Base-by-base conservation (phyloP, 1,284 basidiomycete genomes). In the Moesziomyces antarcticus region DNA sequence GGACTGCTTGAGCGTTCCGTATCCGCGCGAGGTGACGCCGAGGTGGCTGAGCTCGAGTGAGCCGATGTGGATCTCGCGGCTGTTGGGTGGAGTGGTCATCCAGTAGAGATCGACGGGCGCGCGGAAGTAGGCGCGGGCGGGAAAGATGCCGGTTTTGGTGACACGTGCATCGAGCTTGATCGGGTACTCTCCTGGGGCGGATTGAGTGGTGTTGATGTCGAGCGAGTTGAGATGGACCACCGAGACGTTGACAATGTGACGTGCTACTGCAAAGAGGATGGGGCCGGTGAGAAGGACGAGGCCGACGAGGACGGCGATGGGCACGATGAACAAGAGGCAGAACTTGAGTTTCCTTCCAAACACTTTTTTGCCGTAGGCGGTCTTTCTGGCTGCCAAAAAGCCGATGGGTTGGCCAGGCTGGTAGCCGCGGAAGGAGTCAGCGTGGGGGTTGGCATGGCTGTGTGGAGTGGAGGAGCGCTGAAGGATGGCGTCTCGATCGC, bases 61-160 rank as follows among this genome's bases (percentile, higher is more conserved):
- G 7, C 82, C 82, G 11, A 84, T 60, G 14, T 72, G 63, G 14
- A 80, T 45, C 58, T 84, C 83, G 11, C 60, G 50, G 45, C 73
- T 66, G 25, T 59, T 49, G n/a, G 46, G 37, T 35, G 58, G 43
- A 10, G 37, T 21, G 25, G 50, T 57, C 45, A 61, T 77, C 83
- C 83, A 84, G 50, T 61, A 71, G 16, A 83, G 72, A 18, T 76
- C 37, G 21, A 83, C 70, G 18, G 82, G 81, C 20, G 74, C 64
- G 9, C 78, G 66, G 50, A 84, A 84, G 56, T 77, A 74, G 22
- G 83, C 50, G 14, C 76, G 74, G 14, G 83, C 83, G 3, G 83
- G 83, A 71, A 84, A 84, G 42, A 84, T 74, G 46, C 83, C 83
- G 18, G 78, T 75, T 57, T 84, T 84, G 51, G 69, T 75, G 41